Base-by-base conservation (phyloP, 2,329 filamentous ascomycete species). In the Furcasterigmium sp. region DNA sequence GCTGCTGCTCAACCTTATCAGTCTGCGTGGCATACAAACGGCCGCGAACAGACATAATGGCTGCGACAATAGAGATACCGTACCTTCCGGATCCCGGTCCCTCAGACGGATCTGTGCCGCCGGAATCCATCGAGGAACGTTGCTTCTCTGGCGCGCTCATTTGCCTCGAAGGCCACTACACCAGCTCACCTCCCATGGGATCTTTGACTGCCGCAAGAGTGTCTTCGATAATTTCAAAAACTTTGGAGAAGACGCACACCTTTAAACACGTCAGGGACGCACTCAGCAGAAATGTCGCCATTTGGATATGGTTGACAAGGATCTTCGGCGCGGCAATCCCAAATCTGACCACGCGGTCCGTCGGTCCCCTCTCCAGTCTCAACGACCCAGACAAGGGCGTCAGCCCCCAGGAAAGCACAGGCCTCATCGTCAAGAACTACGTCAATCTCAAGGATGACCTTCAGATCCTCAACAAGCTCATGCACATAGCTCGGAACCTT, bases 401-500 rank as follows among this genome's bases (percentile, higher is more conserved):
- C 42, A 78, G 73, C n/a, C 72, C 77, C 3, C 75, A 78, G 28
- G 80, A 84, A 58, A 80, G 77, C 58, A 81, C 78, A 2, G 70
- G 73, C 14, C 63, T 84, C 29, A 82, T 84, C 46, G 70, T 82
- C 28, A 78, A 78, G 61, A 81, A 84, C 56, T 78, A 82, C 53
- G 69, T 67, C 6, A 67, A 69, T 20, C 69, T 84, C 46, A 79
- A 80, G 53, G 78, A 82, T 46, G 80, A 84, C 45, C 61, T 84
- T 44, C 74, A 77, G 42, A 75, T 79, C 45, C 66, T 84, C 42
- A 83, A 82, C 65, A 83, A 82, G 62, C 65, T 84, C 45, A 78
- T 84, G 75, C 78, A 83, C 47, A 81, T 84, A 54, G 78, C 79
- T 1, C 66, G 80, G 39, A 84, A 84, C 49, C 65, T 84, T 47